A percentile compares a stretch with the other conserved stretches of the same genome.
These are phyloP conservation scores for Omphalea diandra DNA, from an alignment of 441 rosid genomes.

Conservation along the genomic window DNA sequence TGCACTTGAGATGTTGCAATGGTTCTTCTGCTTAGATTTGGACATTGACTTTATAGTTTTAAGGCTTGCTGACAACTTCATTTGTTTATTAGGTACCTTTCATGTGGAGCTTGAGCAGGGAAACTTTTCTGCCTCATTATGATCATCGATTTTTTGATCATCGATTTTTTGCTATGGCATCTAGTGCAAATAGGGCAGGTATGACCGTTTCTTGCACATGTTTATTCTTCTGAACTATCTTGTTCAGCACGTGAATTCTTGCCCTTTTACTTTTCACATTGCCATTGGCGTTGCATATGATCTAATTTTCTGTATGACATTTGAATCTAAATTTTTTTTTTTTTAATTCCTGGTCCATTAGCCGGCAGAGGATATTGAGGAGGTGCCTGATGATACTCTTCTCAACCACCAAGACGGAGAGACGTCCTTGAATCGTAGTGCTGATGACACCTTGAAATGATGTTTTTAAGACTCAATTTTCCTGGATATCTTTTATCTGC, in stretches of 20 bases:
- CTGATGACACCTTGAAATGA: constrained; percentile 16
- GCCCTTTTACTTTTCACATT: background rate
- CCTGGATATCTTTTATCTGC: background rate
- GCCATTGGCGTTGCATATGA: background rate
- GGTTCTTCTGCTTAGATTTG: too few species aligned
- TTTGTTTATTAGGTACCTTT: constrained; percentile 55
- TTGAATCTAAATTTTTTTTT: background rate
- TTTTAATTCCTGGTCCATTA: too few species aligned
- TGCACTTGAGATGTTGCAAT: background rate
- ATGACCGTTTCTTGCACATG: background rate
- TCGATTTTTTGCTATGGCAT: constrained; percentile 75
- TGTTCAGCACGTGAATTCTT: too few species aligned
- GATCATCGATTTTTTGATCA: too few species aligned
- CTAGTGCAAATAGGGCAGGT: constrained; percentile 38
- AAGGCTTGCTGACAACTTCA: background rate
- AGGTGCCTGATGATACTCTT: constrained; percentile 51
- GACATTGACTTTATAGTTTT: too few species aligned
- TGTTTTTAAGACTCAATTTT: background rate
- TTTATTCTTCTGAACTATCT: background rate
- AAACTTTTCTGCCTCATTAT: constrained; percentile 87
- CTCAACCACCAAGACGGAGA: constrained; percentile 27
- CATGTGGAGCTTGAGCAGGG: constrained; percentile 97
- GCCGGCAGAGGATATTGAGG: constrained; percentile 73
- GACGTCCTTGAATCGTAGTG: constrained; percentile 2
- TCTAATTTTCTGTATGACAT: background rate